Base-by-base conservation (phyloP, 129 eudicot genomes). In the Artemisia annua region DNA sequence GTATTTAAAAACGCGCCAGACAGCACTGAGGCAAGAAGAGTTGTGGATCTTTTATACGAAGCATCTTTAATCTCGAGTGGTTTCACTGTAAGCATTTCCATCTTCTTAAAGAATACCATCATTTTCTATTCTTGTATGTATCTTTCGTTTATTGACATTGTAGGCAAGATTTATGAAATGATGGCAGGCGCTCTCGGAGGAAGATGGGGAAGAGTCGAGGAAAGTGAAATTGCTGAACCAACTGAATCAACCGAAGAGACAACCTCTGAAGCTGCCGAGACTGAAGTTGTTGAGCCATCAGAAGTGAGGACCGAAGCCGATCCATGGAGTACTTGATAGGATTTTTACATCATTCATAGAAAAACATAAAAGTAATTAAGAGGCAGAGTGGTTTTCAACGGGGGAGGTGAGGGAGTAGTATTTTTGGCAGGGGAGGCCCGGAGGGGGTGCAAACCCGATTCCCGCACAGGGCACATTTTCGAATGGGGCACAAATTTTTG, bases 131-230 rank as follows among this genome's bases (percentile, higher is more conserved):
- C 1, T 8, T 3, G 48, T 19, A 9, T 39, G 46, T 11, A 13
- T 5, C 3, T 16, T 44, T 22, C 30, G 57, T 30, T 51, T 57
- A 54, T 11, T 19, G n/a, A 66, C 24, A 58, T 20, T 28, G 57
- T 87, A 95, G 99, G 82, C 76, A 95, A 95, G 80, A 95, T 95
- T 49, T 95, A 95, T 17, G 99, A 95, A 78, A 95, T 95, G 99
- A 95, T 95, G 99, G 90, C 97, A 3, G 87, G 90, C 74, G 99
- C 99, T 61, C 91, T 95, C 2, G 97, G 97, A 32, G 99, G 99
- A 52, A 86, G 83, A 59, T 95, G 99, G 99, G 99, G 99, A 53
- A 75, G 99, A 78, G 71, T 72, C 3, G 97, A 95, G 51, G 96
- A 83, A 11, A 74, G 13, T 3, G 69, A 64, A 43, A 16, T n/a